Percentiles rank a stretch among this genome's conserved stretches.
phyloP scores from a whole-genome alignment of 495 filamentous ascomycete species.

The Talaromyces thailandensis region DNA sequence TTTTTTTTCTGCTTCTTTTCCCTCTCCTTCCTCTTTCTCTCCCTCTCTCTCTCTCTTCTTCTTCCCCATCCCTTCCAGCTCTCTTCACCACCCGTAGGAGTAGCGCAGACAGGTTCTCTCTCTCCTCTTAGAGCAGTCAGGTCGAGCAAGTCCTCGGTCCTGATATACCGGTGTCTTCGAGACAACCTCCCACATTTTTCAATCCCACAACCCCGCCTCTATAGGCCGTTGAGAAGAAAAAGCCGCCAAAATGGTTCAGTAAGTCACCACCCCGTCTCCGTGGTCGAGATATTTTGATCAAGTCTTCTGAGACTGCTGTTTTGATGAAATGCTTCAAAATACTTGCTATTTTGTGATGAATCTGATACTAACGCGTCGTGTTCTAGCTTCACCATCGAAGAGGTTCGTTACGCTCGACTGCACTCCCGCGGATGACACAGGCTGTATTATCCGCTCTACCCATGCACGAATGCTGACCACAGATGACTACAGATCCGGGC shows the following conservation, averaged over 20 bases:
- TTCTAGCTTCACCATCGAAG: conserved; percentile 96
- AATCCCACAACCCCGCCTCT: conserved; percentile 29
- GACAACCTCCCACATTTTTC: conserved; percentile 18
- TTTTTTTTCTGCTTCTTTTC: conserved; percentile 21
- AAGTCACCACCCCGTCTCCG: conserved; percentile 43
- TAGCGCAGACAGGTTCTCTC: conserved; percentile 36
- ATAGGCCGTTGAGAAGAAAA: conserved; percentile 44
- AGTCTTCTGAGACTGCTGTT: background rate
- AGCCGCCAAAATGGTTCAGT: conserved; percentile 98
- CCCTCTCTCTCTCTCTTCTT: conserved; percentile 17
- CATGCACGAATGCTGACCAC: conserved; percentile 16
- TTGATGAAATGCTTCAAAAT: background rate
- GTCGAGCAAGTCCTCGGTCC: conserved; percentile 42
- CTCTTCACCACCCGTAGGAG: conserved; percentile 26
- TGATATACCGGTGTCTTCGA: conserved; percentile 35
- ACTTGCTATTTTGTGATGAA: background rate
- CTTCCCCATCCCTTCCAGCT: conserved; percentile 14
- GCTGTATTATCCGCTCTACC: background rate
- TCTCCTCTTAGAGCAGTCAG: conserved; percentile 20
- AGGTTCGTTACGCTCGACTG: conserved; percentile 44
- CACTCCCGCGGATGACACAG: background rate
- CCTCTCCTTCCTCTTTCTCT: conserved; percentile 13
- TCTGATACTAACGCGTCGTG: conserved; percentile 21
- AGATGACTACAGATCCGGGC: conserved; percentile 56
- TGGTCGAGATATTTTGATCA: background rate